These are phyloP conservation scores for Cymbopogon citratus DNA, from an alignment of 176 grass and related monocot species.

Conservation along the genomic window DNA sequence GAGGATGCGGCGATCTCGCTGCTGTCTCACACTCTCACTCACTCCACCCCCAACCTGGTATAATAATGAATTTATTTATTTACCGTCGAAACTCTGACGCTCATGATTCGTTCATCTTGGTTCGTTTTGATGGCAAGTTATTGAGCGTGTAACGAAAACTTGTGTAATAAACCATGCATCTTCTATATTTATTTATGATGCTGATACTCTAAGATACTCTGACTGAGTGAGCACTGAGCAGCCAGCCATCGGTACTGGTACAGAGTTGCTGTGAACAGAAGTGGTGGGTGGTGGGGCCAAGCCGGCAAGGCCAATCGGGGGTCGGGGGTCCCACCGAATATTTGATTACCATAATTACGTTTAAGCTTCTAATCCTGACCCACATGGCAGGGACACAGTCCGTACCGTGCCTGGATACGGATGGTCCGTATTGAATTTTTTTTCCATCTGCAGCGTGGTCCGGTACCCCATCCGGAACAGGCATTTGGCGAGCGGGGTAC, in stretches of 20 bases:
- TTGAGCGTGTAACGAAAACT: neutral
- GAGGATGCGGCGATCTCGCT: neutral
- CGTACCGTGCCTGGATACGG: neutral
- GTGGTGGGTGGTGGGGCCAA: neutral
- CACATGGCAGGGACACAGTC: no score
- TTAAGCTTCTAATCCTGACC: no score
- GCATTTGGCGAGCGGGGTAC: no score
- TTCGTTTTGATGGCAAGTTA: neutral
- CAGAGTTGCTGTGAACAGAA: constrained; percentile 20
- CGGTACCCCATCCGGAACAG: no score
- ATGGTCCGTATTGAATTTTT: no score
- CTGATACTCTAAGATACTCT: neutral
- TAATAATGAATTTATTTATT: neutral
- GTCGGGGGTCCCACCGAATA: no score
- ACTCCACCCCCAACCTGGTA: neutral
- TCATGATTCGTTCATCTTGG: neutral
- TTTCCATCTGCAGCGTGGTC: no score
- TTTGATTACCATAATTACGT: no score
- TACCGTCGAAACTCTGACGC: neutral
- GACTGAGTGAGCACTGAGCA: neutral
- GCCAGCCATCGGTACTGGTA: neutral
- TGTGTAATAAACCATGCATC: neutral
- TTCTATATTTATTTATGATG: neutral
- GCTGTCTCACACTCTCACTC: neutral
- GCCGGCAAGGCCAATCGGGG: neutral